Evolutionary conservation across 2,329 filamentous ascomycete species (phyloP), one percentile per base, ranked within the genome.

Genomic region (Pestalotiopsis fici): DNA sequence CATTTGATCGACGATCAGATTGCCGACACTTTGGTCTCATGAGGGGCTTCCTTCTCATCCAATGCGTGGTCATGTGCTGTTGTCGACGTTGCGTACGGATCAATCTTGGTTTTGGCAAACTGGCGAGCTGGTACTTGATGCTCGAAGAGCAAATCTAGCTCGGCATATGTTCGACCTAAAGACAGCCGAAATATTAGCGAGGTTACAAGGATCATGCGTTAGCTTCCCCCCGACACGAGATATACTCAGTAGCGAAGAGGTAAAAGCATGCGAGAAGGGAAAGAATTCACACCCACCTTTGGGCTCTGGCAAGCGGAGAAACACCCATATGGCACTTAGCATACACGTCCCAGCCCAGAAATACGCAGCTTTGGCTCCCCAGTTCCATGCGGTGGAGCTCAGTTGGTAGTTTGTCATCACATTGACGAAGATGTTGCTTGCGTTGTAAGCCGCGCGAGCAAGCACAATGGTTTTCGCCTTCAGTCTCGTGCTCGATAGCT

Each of bases 391-490:
- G 0, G 78, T 79, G 0, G 81, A 80, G 1, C 81, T 83, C 15
- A 85, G 78, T 70, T 85, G 82, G 69, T 85, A 83, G 56, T 84
- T 83, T 1, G 84, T 82, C 71, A 83, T 80, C 73, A 85, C 78
- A 55, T 83, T 86, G 68, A 83, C 82, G 55, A 86, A 80, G 31
- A 88, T 85, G 69, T 83, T 83, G 73, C 80, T 80, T 12, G 85
- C 78, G 62, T 87, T 83, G 75, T 84, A 85, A 18, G 75, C 75
- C 47, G 78, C 79, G 13, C 86, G 79, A 1, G 85, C 83, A 61
- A 88, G 76, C 2, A 86, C 85, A 13, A 88, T 83, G 1, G 86
- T 87, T 78, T 88, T 87, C 35, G 83, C 80, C 68, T 85, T 84
- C 47, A 88, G 82, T 9, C 86, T 81, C 0, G 83, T 84, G 0